These are phyloP conservation scores for Capsicum baccatum DNA, from an alignment of 257 asterid species.

Conservation along the genomic window DNA sequence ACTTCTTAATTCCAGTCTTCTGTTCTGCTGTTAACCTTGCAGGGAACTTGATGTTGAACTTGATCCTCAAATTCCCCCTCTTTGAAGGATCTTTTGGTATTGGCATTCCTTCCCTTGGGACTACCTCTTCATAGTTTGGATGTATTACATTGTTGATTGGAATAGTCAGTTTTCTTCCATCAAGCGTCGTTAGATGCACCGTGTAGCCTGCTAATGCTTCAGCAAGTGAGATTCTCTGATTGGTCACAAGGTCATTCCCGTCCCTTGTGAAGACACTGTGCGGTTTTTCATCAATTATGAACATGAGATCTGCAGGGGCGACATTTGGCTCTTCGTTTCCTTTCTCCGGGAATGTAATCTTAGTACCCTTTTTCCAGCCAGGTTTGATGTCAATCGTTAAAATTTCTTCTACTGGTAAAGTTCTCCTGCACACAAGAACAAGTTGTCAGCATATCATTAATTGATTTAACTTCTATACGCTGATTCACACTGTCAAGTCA, in stretches of 20 bases:
- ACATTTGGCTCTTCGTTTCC: slow-evolving; percentile 84
- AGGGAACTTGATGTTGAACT: slow-evolving; percentile 75
- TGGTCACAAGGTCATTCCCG: slow-evolving; percentile 69
- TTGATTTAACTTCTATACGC: no score
- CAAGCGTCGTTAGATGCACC: slow-evolving; percentile 64
- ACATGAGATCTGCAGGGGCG: slow-evolving; percentile 72
- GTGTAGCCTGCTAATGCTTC: slow-evolving; percentile 82
- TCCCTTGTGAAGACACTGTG: slow-evolving; percentile 72
- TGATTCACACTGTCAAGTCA: no score
- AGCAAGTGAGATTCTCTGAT: slow-evolving; percentile 60
- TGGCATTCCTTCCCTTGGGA: slow-evolving; percentile 88
- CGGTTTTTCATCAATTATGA: slow-evolving; percentile 85
- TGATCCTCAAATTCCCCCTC: slow-evolving; percentile 78
- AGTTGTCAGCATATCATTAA: neutral
- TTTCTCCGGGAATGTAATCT: slow-evolving; percentile 93
- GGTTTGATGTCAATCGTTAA: slow-evolving; percentile 78
- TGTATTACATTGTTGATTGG: slow-evolving; percentile 62
- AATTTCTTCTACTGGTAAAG: slow-evolving; percentile 72
- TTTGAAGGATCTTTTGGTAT: slow-evolving; percentile 74
- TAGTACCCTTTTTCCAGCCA: slow-evolving; percentile 95
- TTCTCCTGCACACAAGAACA: slow-evolving; percentile 56
- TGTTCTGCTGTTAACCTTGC: slow-evolving; percentile 75
- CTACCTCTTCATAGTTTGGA: slow-evolving; percentile 81
- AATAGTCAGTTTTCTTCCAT: slow-evolving; percentile 69
- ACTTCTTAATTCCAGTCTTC: slow-evolving; percentile 77